Evolutionary conservation across 2,329 filamentous ascomycete genomes (phyloP), one percentile per base, ranked within the genome.

Genomic region (Fulvia fulva): DNA sequence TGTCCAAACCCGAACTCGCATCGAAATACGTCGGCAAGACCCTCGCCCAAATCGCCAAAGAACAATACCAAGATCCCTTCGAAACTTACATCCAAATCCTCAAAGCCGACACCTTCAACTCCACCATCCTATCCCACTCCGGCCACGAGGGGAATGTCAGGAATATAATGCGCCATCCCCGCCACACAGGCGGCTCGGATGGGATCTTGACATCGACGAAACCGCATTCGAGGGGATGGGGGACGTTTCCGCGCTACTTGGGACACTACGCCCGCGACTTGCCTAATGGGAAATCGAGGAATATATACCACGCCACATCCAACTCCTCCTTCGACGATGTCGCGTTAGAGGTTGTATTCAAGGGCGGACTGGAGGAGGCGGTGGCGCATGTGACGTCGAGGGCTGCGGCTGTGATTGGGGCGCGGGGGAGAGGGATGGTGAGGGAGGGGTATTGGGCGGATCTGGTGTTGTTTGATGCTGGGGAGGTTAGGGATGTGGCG

Each of bases 221-320:
- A 44, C 67, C 67, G 28, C 67, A 70, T 49, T 67, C 67, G 23
- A 47, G 67, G 30, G 67, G 67, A 28, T 70, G 67, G 67, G 67
- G 67, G 2, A 70, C 67, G 4, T 70, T 70, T 51, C 59, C 65
- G 4, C 34, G 67, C 32, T 70, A 70, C 43, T 30, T 70, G 11
- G 67, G 67, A 1, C 67, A 70, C 55, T 70, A 70, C 25, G 63
- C 61, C 16, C 59, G 67, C 2, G 67, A 68, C 44, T 55, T 70
- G 14, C 53, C 60, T 4, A 16, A 34, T 25, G 67, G 67, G 11
- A 64, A 58, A 47, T 51, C 53, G 5, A 50, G 67, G 21, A 56
- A 70, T 37, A 64, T 70, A 1, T 67, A 66, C 45, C 59, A 62
- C 14, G 50, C 65, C 0, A 60, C 56, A 4, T 47, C 37, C 11